Evolutionary conservation across 2,329 filamentous ascomycete genomes (phyloP), one percentile per base, ranked within the genome.

Genomic region (Pyrenophora teres): DNA sequence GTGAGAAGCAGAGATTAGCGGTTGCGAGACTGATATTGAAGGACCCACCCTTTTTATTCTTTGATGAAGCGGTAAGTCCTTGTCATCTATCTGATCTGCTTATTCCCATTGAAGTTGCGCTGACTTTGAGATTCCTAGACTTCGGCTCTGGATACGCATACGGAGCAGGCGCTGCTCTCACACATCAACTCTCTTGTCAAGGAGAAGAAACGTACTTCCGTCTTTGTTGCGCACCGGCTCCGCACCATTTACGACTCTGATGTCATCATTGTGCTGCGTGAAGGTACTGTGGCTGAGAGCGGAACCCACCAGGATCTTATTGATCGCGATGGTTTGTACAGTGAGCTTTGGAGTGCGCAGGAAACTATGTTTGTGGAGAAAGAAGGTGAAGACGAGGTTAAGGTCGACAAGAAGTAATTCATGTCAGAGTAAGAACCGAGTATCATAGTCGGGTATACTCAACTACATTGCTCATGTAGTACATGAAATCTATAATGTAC

Each of bases 151-250:
- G 92, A 97, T 70, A 96, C 93, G 0, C 90, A 96, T 68, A 97
- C 93, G 0, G 93, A 97, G 76, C 90, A 95, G 74, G 88, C 89
- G 1, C 80, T 97, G 42, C 86, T 97, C 78, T 82, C 87, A 54
- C 96, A 97, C 69, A 97, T 97, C 72, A 96, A 96, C 73, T 87
- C 87, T 60, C 94, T 97, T 46, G 78, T 97, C 46, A 88, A 88
- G 62, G 92, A 96, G 67, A 96, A 96, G 77, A 80, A 80, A 3
- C 84, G 92, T 50, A 97, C 94, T 0, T 97, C 92, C 62, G 90
- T 99, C 1, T 97, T 97, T 69, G 89, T 99, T 4, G 94, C 94
- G 6, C 94, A 97, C 74, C 84, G 94, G 15, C 77, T 99, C 53
- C 84, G 93, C 45, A 97, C 94, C 0, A 97, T 99, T 60, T 96